Conservation (phyloP, 2,329 filamentous ascomycete species). For the Aspergillus fumigatus region DNA sequence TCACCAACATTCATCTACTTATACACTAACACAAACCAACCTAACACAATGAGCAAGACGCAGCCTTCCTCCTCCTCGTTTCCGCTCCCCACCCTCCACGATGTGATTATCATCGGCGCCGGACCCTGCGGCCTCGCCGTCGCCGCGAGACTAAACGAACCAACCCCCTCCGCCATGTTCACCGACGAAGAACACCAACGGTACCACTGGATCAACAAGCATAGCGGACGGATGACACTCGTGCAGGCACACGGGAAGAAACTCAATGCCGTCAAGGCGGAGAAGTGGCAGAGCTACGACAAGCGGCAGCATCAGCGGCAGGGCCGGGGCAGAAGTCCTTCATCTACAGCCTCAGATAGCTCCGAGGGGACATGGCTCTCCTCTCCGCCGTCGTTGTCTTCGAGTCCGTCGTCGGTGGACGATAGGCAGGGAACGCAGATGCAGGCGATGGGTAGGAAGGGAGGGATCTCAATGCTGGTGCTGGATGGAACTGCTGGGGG, state of each 20-base stretch:
- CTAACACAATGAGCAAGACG: conserved; percentile 2
- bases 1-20: background rate
- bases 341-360: background rate
- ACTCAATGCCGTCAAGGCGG: conserved; percentile 24
- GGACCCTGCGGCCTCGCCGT: conserved; percentile 72
- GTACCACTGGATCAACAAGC: conserved; percentile 72
- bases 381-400: conserved; percentile 20
- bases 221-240: conserved; percentile 55
- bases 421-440: background rate
- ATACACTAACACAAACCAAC: background rate
- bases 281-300: conserved; percentile 18
- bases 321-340: conserved; percentile 2
- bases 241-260: conserved; percentile 26
- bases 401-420: conserved; percentile 10
- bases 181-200: conserved; percentile 77
- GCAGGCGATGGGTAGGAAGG: background rate
- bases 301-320: conserved; percentile 4
- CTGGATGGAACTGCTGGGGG: conserved; percentile 59
- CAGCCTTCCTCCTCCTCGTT: background rate
- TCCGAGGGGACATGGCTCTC: background rate
- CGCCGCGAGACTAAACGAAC: conserved; percentile 66
- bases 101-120: conserved; percentile 69
- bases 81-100: conserved; percentile 31
- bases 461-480: conserved; percentile 51
- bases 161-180: conserved; percentile 72